phyloP scores from a whole-genome alignment of 1,139 yeast species.

The Dujonia santamariae region DNA sequence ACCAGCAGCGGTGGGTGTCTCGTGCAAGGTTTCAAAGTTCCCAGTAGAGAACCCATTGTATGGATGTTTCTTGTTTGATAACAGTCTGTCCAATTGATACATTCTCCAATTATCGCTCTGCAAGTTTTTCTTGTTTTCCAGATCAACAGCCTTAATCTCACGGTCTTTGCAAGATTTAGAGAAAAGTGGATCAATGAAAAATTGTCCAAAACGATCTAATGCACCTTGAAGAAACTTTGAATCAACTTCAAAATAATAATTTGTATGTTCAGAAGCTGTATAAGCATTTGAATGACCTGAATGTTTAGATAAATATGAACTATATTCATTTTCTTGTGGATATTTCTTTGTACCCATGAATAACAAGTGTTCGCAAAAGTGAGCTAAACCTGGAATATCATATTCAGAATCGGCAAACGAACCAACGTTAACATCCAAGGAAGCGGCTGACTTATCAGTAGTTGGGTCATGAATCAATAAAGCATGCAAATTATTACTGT shows the following conservation, averaged over 20 bases:
- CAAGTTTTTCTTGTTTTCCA: slow-evolving; percentile 90
- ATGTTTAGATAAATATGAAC: slow-evolving; percentile 70
- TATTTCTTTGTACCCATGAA: slow-evolving; percentile 97
- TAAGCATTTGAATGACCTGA: slow-evolving; percentile 74
- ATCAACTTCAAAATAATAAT: slow-evolving; percentile 83
- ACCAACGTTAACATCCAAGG: slow-evolving; percentile 89
- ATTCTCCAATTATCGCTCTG: slow-evolving; percentile 90
- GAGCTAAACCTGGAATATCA: slow-evolving; percentile 83
- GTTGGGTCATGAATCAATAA: slow-evolving; percentile 76
- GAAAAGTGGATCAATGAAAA: slow-evolving; percentile 84
- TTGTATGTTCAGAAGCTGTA: slow-evolving; percentile 86
- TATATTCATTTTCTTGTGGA: slow-evolving; percentile 88
- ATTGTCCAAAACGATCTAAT: slow-evolving; percentile 87
- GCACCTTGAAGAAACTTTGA: slow-evolving; percentile 81
- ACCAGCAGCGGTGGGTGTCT: slow-evolving; percentile 46
- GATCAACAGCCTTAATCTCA: slow-evolving; percentile 92
- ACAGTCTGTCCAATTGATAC: slow-evolving; percentile 75
- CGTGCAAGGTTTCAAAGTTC: slow-evolving; percentile 58
- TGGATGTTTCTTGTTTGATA: slow-evolving; percentile 71
- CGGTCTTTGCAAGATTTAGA: slow-evolving; percentile 80
- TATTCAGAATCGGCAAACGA: slow-evolving; percentile 74
- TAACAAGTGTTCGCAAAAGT: slow-evolving; percentile 91
- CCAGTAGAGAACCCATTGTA: slow-evolving; percentile 77
- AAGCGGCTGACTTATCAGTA: slow-evolving; percentile 92
- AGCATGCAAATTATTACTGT: slow-evolving; percentile 65